Conservation (phyloP, 148 eudicot species). For the Selenicereus undatus region DNA sequence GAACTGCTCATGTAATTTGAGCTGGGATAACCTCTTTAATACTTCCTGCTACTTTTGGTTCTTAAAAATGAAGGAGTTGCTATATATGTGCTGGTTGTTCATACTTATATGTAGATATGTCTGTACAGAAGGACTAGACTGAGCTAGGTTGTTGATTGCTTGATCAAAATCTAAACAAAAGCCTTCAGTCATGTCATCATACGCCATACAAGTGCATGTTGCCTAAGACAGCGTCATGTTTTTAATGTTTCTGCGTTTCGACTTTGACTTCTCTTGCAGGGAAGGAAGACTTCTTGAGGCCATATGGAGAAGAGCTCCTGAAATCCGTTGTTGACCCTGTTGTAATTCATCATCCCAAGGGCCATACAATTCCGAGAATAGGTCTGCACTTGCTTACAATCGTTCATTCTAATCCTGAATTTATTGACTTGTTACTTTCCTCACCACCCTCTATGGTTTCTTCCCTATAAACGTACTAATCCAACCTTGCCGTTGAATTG, state of each 20-base stretch:
- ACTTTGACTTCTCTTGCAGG: constrained; percentile 37
- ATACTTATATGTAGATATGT: background rate
- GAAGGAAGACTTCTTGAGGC: constrained; percentile 73
- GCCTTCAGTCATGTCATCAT: background rate
- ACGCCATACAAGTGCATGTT: background rate
- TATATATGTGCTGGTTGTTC: background rate
- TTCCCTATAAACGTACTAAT: background rate
- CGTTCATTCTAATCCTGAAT: background rate
- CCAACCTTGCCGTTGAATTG: background rate
- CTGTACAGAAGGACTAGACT: background rate
- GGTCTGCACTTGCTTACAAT: constrained; percentile 37
- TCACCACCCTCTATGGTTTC: background rate
- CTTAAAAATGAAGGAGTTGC: too few relatives aligned
- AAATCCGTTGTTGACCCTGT: constrained; percentile 61
- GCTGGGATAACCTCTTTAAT: too few relatives aligned
- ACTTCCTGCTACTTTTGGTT: too few relatives aligned
- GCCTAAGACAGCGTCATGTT: background rate
- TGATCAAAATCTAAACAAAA: background rate
- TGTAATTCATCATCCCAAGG: constrained; percentile 84
- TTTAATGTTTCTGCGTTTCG: background rate
- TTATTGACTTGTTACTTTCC: background rate
- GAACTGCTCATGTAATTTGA: background rate
- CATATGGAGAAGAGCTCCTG: constrained; percentile 65
- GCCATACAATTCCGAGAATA: constrained; percentile 87
- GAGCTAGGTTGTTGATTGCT: background rate